Evolutionary conservation across 2,329 filamentous ascomycete species (phyloP).

Genomic region (Blastomyces percursus): DNA sequence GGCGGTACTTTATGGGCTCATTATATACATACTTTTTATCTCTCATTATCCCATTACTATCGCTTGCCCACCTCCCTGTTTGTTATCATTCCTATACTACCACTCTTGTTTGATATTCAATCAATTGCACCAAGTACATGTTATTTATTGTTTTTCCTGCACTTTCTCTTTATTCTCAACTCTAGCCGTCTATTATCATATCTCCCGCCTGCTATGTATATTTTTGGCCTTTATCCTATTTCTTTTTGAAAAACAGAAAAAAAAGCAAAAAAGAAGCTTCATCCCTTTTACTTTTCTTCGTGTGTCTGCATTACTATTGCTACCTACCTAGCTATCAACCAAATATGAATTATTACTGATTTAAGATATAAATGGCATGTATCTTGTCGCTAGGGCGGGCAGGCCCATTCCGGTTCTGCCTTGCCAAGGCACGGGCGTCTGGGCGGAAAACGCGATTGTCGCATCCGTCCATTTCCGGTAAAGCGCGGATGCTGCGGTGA

Average conservation of each 20-base stretch:
- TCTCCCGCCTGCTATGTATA: neutral
- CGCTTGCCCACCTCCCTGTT: neutral
- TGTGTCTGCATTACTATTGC: conserved; percentile 3
- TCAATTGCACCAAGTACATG: neutral
- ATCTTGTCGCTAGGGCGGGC: neutral
- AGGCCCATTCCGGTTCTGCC: neutral
- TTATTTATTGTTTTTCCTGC: neutral
- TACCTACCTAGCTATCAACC: neutral
- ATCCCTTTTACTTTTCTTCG: neutral
- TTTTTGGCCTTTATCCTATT: neutral
- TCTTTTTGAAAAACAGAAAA: neutral
- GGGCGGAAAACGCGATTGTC: neutral
- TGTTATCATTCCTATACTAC: neutral
- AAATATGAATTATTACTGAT: neutral
- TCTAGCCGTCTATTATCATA: neutral
- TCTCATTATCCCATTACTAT: neutral
- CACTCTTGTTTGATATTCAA: neutral
- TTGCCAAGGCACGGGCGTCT: neutral
- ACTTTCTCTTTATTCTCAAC: neutral
- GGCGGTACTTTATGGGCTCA: neutral
- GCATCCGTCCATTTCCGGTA: conserved; percentile 1
- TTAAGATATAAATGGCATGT: neutral
- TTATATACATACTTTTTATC: neutral
- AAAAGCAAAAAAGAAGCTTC: neutral
- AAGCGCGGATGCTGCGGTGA: neutral